These are phyloP conservation scores for Lipomyces kockii DNA, from an alignment of 805 yeast genomes.

Conservation along the genomic window DNA sequence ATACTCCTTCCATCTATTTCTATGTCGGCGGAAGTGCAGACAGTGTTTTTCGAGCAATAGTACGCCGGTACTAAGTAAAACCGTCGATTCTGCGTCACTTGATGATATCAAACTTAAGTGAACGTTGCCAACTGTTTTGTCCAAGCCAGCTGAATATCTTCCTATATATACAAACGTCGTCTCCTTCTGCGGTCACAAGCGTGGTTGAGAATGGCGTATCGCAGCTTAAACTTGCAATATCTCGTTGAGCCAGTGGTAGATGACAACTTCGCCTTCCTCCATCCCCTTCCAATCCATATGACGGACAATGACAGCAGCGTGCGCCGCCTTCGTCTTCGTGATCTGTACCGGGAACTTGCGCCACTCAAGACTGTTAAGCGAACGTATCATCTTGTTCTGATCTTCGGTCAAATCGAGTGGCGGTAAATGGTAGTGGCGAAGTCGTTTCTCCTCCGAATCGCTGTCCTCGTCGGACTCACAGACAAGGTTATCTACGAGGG, in stretches of 20 bases:
- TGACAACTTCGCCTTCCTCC: conserved; percentile 70
- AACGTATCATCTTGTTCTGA: conserved; percentile 59
- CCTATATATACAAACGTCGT: background rate
- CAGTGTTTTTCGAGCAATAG: too few species aligned
- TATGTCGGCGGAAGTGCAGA: too few species aligned
- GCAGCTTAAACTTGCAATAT: conserved; percentile 43
- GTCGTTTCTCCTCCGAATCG: conserved; percentile 38
- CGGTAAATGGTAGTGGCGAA: conserved; percentile 39
- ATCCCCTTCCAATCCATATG: conserved; percentile 57
- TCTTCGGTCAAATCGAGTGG: conserved; percentile 47
- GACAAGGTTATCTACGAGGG: conserved; percentile 38
- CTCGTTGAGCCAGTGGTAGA: conserved; percentile 64
- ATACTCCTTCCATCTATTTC: too few species aligned
- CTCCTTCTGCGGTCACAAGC: background rate
- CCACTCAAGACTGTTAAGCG: conserved; percentile 68
- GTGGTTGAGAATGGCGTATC: background rate
- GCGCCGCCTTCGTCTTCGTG: conserved; percentile 67
- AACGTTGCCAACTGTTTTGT: background rate
- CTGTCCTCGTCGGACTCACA: conserved; percentile 40
- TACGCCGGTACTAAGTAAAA: too few species aligned
- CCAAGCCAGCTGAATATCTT: background rate
- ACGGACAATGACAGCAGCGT: conserved; percentile 81
- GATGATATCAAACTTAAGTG: background rate
- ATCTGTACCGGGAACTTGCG: conserved; percentile 72
- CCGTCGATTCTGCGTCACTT: background rate